Conservation (phyloP, 179 eudicot species). For the Monotropa hypopitys region DNA sequence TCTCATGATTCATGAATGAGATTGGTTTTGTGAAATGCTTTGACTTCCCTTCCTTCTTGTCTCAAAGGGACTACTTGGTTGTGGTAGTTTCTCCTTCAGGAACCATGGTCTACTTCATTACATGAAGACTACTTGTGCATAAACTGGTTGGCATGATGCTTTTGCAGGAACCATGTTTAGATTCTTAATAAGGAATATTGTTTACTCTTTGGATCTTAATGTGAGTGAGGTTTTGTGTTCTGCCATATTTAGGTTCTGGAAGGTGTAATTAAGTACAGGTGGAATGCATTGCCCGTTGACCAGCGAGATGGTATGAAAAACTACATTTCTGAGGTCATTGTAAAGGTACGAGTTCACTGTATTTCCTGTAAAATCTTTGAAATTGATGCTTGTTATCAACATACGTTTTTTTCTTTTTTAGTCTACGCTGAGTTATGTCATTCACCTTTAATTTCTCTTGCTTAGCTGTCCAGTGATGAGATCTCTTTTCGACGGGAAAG, state of each 20-base stretch:
- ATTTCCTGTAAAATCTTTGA: background rate
- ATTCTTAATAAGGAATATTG: background rate
- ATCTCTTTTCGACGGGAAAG: constrained; percentile 80
- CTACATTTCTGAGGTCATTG: constrained; percentile 88
- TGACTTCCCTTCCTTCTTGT: background rate
- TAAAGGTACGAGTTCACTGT: constrained; percentile 33
- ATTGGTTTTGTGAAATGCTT: background rate
- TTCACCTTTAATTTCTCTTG: constrained; percentile 2
- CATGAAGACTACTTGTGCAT: too few species aligned
- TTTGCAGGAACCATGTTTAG: background rate
- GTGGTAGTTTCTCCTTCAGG: background rate
- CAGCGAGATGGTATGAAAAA: constrained; percentile 98
- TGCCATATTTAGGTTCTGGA: constrained; percentile 54
- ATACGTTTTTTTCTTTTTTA: background rate
- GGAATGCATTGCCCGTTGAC: constrained; percentile 92
- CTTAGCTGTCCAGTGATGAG: constrained; percentile 85
- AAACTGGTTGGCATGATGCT: background rate
- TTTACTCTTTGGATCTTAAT: background rate
- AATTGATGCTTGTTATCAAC: background rate
- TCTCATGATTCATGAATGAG: background rate
- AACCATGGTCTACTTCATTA: too few species aligned
- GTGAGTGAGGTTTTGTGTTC: background rate
- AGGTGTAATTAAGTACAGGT: constrained; percentile 92
- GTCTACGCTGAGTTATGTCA: background rate
- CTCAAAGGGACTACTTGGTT: background rate